A percentile compares a stretch with the other conserved stretches of the same genome.
Evolutionary conservation across 2,329 filamentous ascomycete genomes (phyloP).

Genomic region (Ophiostoma himal-ulmi): DNA sequence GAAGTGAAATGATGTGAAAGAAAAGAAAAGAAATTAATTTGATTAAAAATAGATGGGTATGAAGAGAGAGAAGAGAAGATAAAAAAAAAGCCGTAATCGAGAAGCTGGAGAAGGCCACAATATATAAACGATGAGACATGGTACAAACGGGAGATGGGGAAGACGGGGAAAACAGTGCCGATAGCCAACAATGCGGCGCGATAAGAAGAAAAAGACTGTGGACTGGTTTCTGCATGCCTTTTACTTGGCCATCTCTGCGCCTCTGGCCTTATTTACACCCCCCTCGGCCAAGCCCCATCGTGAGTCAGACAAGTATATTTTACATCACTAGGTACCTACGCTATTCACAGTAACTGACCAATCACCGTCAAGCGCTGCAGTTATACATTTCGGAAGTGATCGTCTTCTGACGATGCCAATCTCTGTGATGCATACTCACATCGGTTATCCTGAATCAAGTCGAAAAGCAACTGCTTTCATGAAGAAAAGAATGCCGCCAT

Average conservation of each 20-base stretch:
- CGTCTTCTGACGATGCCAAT: background rate
- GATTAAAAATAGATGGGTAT: background rate
- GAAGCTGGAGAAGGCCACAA: background rate
- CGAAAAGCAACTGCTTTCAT: no score
- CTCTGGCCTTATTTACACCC: background rate
- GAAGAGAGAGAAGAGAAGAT: background rate
- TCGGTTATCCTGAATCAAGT: no score
- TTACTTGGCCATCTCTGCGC: background rate
- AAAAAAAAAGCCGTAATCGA: background rate
- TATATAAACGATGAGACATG: background rate
- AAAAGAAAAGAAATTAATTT: no score
- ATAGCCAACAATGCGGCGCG: background rate
- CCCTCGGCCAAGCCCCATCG: background rate
- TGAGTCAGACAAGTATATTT: background rate
- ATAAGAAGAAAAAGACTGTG: background rate
- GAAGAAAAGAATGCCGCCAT: no score
- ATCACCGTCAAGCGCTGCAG: background rate
- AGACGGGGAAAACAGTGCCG: background rate
- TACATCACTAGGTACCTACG: background rate
- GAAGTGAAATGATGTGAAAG: background rate
- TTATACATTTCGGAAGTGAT: background rate
- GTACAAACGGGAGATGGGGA: background rate
- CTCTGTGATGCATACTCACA: background rate
- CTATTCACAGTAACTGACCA: background rate
- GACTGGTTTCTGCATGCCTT: no score